These are phyloP conservation scores for Clavariopsis aquatica DNA, from an alignment of 495 filamentous ascomycete genomes.

Conservation along the genomic window DNA sequence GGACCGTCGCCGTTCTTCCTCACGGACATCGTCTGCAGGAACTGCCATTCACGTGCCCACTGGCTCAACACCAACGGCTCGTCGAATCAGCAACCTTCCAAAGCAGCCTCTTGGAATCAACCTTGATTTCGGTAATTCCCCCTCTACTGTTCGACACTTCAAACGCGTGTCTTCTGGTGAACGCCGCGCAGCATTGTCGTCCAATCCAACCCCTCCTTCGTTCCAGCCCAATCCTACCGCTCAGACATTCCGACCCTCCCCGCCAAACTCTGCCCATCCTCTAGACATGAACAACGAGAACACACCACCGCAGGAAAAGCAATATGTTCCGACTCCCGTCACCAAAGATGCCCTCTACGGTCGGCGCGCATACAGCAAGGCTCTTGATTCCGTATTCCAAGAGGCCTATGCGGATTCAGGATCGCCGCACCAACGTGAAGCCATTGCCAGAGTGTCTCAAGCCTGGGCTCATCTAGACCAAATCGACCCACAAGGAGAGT, in stretches of 20 bases:
- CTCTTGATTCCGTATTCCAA: slow-evolving; percentile 76
- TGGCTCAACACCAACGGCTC: slow-evolving; percentile 43
- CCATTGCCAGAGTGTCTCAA: slow-evolving; percentile 74
- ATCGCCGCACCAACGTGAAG: slow-evolving; percentile 72
- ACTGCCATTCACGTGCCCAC: slow-evolving; percentile 41
- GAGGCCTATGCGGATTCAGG: slow-evolving; percentile 80
- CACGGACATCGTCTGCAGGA: slow-evolving; percentile 25
- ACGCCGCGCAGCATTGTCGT: slow-evolving; percentile 42
- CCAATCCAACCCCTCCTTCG: slow-evolving; percentile 41
- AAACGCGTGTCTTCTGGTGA: slow-evolving; percentile 73
- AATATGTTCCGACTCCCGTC: slow-evolving; percentile 23
- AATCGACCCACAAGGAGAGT: slow-evolving; percentile 87
- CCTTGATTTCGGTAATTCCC: slow-evolving; percentile 85
- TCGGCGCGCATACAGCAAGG: slow-evolving; percentile 73
- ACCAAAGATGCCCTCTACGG: slow-evolving; percentile 77
- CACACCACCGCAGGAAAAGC: slow-evolving; percentile 27
- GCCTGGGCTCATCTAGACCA: slow-evolving; percentile 83
- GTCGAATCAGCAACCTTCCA: slow-evolving; percentile 49
- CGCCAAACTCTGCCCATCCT: slow-evolving; percentile 31
- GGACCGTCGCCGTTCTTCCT: slow-evolving; percentile 15
- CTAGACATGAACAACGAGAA: slow-evolving; percentile 32
- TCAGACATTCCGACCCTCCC: slow-evolving; percentile 35
- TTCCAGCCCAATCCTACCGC: slow-evolving; percentile 38
- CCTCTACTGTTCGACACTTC: slow-evolving; percentile 86
- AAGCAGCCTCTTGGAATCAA: slow-evolving; percentile 81